phyloP scores from a whole-genome alignment of 129 eudicot species.

The Helianthus annuus region DNA sequence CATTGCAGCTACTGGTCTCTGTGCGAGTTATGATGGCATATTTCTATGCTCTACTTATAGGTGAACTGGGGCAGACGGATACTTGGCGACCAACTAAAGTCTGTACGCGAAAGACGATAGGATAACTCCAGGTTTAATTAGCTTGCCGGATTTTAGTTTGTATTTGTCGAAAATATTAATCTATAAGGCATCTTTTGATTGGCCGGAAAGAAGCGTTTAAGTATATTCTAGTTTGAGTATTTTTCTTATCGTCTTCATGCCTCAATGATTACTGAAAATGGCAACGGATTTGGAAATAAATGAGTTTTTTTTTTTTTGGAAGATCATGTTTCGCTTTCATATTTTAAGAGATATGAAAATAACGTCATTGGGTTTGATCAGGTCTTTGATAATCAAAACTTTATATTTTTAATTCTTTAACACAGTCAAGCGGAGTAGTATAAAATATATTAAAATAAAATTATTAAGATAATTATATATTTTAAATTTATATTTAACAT shows the following conservation, averaged over 20 bases:
- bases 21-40: neutral
- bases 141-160: constrained; percentile 21
- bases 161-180: constrained; percentile 14
- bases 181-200: neutral
- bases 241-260: constrained; percentile 1
- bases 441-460: neutral
- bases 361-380: constrained; percentile 3
- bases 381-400: neutral
- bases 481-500: too few relatives aligned
- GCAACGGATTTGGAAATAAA: neutral
- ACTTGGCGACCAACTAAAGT: neutral
- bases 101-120: constrained; percentile 1
- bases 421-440: too few relatives aligned
- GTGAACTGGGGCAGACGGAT: neutral
- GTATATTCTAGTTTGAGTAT: neutral
- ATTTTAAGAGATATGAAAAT: neutral
- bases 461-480: too few relatives aligned
- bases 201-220: constrained; percentile 6
- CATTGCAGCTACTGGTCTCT: constrained; percentile 18
- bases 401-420: neutral
- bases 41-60: constrained; percentile 21
- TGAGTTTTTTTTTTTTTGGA: constrained; percentile 9
- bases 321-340: constrained; percentile 5
- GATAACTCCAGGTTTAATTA: neutral
- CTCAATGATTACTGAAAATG: neutral